Evolutionary conservation across 1,284 basidiomycete genomes (phyloP).

Genomic region (Sanguinoderma infundibulare): DNA sequence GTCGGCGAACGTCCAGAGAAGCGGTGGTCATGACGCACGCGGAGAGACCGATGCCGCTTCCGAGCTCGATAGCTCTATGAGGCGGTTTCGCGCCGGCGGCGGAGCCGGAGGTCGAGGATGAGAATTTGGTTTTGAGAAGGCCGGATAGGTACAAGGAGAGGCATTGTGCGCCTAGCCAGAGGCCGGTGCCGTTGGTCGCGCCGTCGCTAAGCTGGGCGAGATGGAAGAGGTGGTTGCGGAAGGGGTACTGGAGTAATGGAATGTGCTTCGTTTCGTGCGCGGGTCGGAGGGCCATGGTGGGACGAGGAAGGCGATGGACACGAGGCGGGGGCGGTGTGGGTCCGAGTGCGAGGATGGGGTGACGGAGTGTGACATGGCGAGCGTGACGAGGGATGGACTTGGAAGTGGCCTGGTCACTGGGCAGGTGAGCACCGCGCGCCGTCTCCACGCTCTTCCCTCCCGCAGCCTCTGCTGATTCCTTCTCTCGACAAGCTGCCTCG

Average conservation of each 20-base stretch:
- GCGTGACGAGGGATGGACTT: slow-evolving; percentile 2
- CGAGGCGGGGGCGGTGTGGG: slow-evolving; percentile 20
- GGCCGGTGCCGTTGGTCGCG: slow-evolving; percentile 79
- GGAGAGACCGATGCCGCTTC: slow-evolving; percentile 82
- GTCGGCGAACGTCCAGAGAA: slow-evolving; percentile 5
- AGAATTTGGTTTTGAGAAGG: slow-evolving; percentile 29
- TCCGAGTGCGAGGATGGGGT: slow-evolving; percentile 7
- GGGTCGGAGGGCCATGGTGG: slow-evolving; percentile 38
- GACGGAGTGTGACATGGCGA: slow-evolving; percentile 7
- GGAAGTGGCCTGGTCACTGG: slow-evolving; percentile 3
- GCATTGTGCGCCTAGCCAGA: slow-evolving; percentile 86
- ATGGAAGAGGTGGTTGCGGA: slow-evolving; percentile 45
- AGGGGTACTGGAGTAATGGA: slow-evolving; percentile 51
- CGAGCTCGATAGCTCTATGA: slow-evolving; percentile 71
- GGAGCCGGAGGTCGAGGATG: slow-evolving; percentile 19
- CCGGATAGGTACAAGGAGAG: slow-evolving; percentile 66
- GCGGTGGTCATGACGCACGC: slow-evolving; percentile 54
- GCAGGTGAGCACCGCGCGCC: slow-evolving; percentile 22
- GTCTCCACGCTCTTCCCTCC: slow-evolving; percentile 31
- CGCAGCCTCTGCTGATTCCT: slow-evolving; percentile 18
- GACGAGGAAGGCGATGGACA: slow-evolving; percentile 13
- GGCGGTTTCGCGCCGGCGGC: slow-evolving; percentile 36
- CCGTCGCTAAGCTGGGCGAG: slow-evolving; percentile 64
- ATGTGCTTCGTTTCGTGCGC: slow-evolving; percentile 76
- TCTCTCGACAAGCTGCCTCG: slow-evolving; percentile 23